Percentiles rank a stretch among this genome's conserved stretches.
These are phyloP conservation scores for Theobroma cacao DNA, from an alignment of 345 rosid species.

Conservation along the genomic window DNA sequence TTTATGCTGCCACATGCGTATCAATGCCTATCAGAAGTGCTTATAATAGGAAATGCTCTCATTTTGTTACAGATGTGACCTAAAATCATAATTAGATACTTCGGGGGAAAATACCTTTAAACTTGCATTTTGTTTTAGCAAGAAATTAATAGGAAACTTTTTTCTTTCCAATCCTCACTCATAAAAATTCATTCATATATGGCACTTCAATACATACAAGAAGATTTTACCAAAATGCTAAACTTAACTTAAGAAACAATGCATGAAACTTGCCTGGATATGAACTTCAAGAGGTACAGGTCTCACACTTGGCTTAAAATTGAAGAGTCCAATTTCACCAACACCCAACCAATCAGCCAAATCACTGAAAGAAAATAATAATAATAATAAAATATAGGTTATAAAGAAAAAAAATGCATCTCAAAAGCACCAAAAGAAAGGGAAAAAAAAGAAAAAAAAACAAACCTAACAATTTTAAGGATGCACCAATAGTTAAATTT, in stretches of 20 bases:
- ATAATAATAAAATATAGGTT: neutral
- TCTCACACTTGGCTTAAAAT: conserved; percentile 98
- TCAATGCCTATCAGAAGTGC: neutral
- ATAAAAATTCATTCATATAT: neutral
- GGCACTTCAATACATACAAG: neutral
- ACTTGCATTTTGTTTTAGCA: neutral
- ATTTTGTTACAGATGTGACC: neutral
- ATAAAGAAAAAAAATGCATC: neutral
- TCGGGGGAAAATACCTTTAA: neutral
- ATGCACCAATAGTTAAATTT: neutral
- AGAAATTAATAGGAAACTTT: neutral
- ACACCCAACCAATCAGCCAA: conserved; percentile 99
- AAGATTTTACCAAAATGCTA: neutral
- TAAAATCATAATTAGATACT: neutral
- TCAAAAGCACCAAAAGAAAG: conserved; percentile 8
- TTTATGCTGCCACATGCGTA: conserved; percentile 1
- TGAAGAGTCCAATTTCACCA: conserved; percentile 87
- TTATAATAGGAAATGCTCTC: neutral
- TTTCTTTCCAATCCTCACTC: neutral
- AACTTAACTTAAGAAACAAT: conserved; percentile 17
- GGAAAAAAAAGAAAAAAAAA: neutral
- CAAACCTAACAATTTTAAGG: neutral
- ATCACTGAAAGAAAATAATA: conserved; percentile 44
- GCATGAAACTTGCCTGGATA: conserved; percentile 73
- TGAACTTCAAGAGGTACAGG: conserved; percentile 99